phyloP scores from a whole-genome alignment of 148 eudicot species.

The Vaccinium corymbosum region DNA sequence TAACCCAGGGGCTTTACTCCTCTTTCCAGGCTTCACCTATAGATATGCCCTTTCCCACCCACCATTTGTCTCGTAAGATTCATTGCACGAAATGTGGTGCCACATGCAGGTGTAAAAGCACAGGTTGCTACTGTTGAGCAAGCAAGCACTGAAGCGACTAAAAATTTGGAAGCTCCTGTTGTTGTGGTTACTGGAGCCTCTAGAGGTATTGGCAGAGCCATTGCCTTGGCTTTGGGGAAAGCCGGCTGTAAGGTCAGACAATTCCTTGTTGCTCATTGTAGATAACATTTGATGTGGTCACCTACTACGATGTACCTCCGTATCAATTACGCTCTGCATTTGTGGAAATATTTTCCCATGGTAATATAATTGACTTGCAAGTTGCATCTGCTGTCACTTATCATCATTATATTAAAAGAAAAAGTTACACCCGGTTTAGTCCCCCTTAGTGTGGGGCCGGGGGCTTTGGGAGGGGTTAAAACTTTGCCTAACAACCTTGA shows the following conservation, averaged over 20 bases:
- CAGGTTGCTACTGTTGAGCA: slow-evolving; percentile 65
- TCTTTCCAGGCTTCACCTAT: not conserved
- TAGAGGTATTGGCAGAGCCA: slow-evolving; percentile 89
- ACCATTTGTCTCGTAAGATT: not conserved
- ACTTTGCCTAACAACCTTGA: not conserved
- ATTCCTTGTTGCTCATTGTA: not conserved
- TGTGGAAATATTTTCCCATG: not conserved
- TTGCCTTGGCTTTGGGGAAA: slow-evolving; percentile 83
- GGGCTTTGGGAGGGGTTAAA: not conserved
- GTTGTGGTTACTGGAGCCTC: slow-evolving; percentile 94
- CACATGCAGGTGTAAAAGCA: slow-evolving; percentile 48
- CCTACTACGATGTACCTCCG: not conserved
- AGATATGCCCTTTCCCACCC: not conserved
- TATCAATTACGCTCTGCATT: not conserved
- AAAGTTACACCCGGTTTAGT: not conserved
- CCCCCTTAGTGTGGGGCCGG: not conserved
- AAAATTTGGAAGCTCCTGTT: slow-evolving; percentile 70
- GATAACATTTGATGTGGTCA: not conserved
- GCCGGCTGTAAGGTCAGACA: slow-evolving; percentile 84
- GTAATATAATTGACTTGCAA: not conserved
- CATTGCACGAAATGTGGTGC: slow-evolving; percentile 7
- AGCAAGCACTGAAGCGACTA: slow-evolving; percentile 38
- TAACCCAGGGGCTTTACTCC: not conserved
- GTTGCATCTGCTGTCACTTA: not conserved
- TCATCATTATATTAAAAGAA: not conserved